A percentile compares a stretch with the other conserved stretches of the same genome.
Conservation (phyloP, 495 filamentous ascomycete genomes). For the Neurospora sp. region DNA sequence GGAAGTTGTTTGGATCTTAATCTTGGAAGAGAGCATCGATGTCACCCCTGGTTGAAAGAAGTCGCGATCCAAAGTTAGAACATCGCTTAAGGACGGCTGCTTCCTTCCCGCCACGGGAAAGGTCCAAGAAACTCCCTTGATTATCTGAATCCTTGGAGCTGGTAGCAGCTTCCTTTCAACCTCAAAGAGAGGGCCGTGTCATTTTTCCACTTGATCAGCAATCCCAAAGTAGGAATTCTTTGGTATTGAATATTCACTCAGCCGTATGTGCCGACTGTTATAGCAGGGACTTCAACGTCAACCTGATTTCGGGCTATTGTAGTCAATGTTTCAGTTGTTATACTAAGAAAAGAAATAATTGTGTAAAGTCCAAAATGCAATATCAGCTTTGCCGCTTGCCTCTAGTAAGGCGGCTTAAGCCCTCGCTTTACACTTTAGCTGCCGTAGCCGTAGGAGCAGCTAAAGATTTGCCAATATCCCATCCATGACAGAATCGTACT, state of each 20-base stretch:
- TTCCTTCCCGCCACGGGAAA: not conserved
- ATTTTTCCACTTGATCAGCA: not conserved
- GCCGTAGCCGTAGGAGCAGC: not conserved
- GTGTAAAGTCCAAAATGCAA: not conserved
- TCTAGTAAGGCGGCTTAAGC: not conserved
- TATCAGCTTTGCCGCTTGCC: not conserved
- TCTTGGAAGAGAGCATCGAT: not conserved
- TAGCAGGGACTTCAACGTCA: not conserved
- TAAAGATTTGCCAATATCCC: not conserved
- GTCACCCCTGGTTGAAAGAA: not conserved
- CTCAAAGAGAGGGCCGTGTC: not conserved
- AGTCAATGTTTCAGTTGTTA: not conserved
- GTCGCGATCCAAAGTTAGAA: not conserved
- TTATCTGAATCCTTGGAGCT: not conserved
- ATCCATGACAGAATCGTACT: slow-evolving; percentile 5
- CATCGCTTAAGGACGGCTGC: not conserved
- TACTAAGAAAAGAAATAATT: not conserved
- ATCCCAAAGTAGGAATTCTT: not conserved
- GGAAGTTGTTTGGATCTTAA: not conserved
- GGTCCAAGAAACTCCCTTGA: not conserved
- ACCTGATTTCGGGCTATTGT: not conserved
- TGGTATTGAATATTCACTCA: not conserved
- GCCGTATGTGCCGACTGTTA: not conserved
- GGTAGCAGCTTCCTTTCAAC: not conserved
- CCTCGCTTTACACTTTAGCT: not conserved